Base-by-base conservation (phyloP, 2,329 filamentous ascomycete species). In the Claviceps humidiphila region DNA sequence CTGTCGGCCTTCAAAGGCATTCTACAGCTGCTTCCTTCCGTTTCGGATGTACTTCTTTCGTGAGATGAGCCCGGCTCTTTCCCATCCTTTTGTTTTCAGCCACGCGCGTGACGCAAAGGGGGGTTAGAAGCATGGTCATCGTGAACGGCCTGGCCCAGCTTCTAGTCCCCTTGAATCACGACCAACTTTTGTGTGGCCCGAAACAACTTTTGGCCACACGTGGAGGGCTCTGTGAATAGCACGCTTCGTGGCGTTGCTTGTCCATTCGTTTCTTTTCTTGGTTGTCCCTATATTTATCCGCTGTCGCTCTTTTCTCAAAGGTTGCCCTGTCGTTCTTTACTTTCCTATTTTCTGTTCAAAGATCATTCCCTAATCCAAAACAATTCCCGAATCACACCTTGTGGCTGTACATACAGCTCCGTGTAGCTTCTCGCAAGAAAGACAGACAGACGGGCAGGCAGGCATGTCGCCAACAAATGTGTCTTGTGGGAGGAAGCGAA, bases 401-500 rank as follows among this genome's bases (percentile, higher is more conserved):
- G 26, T 8, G 7, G 26, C 26, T 9, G 26, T 30, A 30, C 26
- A 9, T 30, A 9, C 26, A 30, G 26, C 26, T 30, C 26, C 8
- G 26, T 9, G 26, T 30, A 8, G 7, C 26, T 9, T 30, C 26
- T 30, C 2, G 26, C 26, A 42, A 42, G 42, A 3, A 42, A 30
- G 3, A 45, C 2, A 30, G 14, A 9, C 16, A 17, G 26, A 20
- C 14, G 17, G 26, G 20, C 30, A 38, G 17, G 14, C 51, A 41
- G 41, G 26, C 46, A 67, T 67, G 63, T 58, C 59, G 41, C 56
- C 61, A 20, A 47, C 57, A 17, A 57, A 56, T 4, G 48, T 60
- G 17, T 63, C 59, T 2, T 64, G 64, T 47, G 60, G 64, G n/a
- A 65, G 63, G 55, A 67, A 62, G 53, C 59, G 59, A 53, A 58